Base-by-base conservation (phyloP, 352 stramenopile species). In the Globisporangium radiosum region DNA sequence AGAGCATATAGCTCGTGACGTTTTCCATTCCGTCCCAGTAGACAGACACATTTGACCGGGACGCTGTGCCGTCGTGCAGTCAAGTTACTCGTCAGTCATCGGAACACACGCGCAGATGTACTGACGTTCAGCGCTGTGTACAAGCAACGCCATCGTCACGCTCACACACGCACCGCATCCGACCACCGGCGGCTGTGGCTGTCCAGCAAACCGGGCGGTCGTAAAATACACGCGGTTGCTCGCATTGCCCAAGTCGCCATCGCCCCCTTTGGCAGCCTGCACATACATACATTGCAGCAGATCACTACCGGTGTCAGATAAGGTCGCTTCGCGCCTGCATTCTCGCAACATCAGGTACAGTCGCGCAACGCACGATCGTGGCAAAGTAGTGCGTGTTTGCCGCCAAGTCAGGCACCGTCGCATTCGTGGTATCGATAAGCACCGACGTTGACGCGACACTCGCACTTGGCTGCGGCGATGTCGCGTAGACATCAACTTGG, bases 201-300 rank as follows among this genome's bases (percentile, higher is more conserved):
- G 78, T n/a, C 70, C 62, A 0, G 57, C 36, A 39, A 59, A 57
- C 3, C 47, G 48, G 0, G 74, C 33, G 2, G 78, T 87, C 39
- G 42, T 74, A 40, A 86, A 85, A 36, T 68, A 78, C 3, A 81
- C 59, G 4, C 52, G 58, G 15, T 73, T 80, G 51, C 68, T 85
- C 0, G 50, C 7, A n/a, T 65, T 48, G 40, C 78, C 76, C 36
- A 61, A 25, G 6, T 69, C 39, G 0, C 50, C 63, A 45, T 79
- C 68, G 14, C 33, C 49, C 5, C 66, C 77, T 19, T 76, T 49
- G 1, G 70, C 70, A 45, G 54, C 53, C 75, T 87, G 51, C 38
- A 19, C 0, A 47, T 39, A 49, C 44, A 44, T 11, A 59, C 5
- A 11, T 52, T 3, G 45, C 36, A 3, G 19, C 14, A 7, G 11